Evolutionary conservation across 768 basidiomycete genomes (phyloP).

Genomic region (Xerocomus spinulosus): DNA sequence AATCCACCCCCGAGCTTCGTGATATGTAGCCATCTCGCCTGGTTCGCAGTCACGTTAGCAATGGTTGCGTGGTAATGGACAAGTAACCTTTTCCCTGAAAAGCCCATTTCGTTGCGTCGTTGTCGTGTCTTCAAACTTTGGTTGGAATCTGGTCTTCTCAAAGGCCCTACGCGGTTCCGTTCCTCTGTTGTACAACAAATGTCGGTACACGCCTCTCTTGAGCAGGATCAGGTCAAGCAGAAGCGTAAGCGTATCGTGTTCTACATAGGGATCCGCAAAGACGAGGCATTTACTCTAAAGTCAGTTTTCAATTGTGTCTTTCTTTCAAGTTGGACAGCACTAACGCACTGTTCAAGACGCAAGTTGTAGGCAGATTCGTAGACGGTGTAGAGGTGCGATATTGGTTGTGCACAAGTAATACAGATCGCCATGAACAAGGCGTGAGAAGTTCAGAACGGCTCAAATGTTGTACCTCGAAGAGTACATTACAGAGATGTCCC

Average conservation of each 20-base stretch:
- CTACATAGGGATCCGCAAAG: slow-evolving; percentile 85
- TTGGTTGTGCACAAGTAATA: slow-evolving; percentile 64
- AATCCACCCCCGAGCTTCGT: slow-evolving; percentile 54
- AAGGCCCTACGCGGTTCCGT: slow-evolving; percentile 51
- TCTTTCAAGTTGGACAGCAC: slow-evolving; percentile 28
- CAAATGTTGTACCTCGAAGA: too few species aligned
- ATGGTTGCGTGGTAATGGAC: not conserved
- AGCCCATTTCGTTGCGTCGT: slow-evolving; percentile 1
- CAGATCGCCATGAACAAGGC: slow-evolving; percentile 67
- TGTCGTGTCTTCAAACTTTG: not conserved
- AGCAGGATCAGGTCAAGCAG: slow-evolving; percentile 78
- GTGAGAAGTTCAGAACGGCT: slow-evolving; percentile 1
- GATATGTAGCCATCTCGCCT: slow-evolving; percentile 62
- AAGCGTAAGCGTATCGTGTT: slow-evolving; percentile 71
- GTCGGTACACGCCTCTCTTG: slow-evolving; percentile 76
- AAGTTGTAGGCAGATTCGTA: slow-evolving; percentile 77
- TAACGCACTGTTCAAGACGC: slow-evolving; percentile 78
- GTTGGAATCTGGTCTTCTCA: slow-evolving; percentile 9
- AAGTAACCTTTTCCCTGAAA: slow-evolving; percentile 26
- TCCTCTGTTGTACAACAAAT: slow-evolving; percentile 78
- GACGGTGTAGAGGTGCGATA: slow-evolving; percentile 71
- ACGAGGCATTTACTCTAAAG: slow-evolving; percentile 52
- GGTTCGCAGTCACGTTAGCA: slow-evolving; percentile 30
- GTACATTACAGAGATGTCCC: too few species aligned
- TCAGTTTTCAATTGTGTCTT: slow-evolving; percentile 6